These are phyloP conservation scores for Sarocladium kiliense DNA, from an alignment of 2,329 filamentous ascomycete species.

Conservation along the genomic window DNA sequence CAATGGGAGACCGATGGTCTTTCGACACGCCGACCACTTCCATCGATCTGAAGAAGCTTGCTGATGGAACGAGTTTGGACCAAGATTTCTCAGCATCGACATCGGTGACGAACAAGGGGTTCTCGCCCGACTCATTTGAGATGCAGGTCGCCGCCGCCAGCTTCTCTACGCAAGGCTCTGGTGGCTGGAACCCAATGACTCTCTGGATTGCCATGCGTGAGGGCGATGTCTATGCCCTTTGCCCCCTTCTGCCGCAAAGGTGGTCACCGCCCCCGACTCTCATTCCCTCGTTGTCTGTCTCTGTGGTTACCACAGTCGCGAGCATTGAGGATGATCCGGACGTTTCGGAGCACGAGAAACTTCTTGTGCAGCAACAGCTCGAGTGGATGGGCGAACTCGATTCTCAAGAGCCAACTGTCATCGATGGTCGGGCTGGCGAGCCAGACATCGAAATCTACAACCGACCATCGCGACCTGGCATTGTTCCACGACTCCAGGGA, in stretches of 20 bases:
- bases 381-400: slow-evolving; percentile 65
- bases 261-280: slow-evolving; percentile 76
- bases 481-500: slow-evolving; percentile 55
- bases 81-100: slow-evolving; percentile 78
- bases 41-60: slow-evolving; percentile 83
- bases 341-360: slow-evolving; percentile 46
- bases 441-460: slow-evolving; percentile 49
- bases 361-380: slow-evolving; percentile 58
- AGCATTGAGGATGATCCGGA: slow-evolving; percentile 55
- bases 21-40: slow-evolving; percentile 80
- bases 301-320: slow-evolving; percentile 70
- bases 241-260: slow-evolving; percentile 79
- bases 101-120: slow-evolving; percentile 70
- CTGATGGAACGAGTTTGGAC: slow-evolving; percentile 74
- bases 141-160: slow-evolving; percentile 90
- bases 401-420: slow-evolving; percentile 52
- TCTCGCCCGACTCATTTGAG: slow-evolving; percentile 84
- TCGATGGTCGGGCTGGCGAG: slow-evolving; percentile 45
- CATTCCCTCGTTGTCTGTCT: slow-evolving; percentile 76
- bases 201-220: slow-evolving; percentile 94
- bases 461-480: slow-evolving; percentile 52
- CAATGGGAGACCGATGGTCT: slow-evolving; percentile 76
- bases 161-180: slow-evolving; percentile 62
- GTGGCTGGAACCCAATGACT: slow-evolving; percentile 94
- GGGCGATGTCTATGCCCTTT: slow-evolving; percentile 89